Evolutionary conservation across 208 protist species (phyloP).

Genomic region (Leishmania braziliensis): DNA sequence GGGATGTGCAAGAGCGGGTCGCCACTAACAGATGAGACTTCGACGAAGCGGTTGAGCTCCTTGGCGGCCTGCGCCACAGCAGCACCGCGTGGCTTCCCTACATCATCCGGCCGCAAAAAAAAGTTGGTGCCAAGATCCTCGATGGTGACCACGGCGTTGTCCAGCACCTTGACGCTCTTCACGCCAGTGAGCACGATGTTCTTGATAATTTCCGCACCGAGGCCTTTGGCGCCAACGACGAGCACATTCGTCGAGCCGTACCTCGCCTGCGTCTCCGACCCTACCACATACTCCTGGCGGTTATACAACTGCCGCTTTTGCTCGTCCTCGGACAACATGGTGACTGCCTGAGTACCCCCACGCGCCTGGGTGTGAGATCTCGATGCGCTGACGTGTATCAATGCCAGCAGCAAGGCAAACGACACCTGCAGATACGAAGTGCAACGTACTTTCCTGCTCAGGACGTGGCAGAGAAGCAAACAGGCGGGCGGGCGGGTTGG

Average conservation of each 20-base stretch:
- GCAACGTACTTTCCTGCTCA: not conserved
- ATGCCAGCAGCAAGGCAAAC: not conserved
- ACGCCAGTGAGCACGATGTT: conserved; percentile 91
- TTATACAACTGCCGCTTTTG: conserved; percentile 89
- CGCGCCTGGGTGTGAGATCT: not conserved
- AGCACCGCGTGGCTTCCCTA: conserved; percentile 60
- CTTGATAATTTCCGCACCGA: conserved; percentile 91
- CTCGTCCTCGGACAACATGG: conserved; percentile 51
- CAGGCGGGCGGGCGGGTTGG: not conserved
- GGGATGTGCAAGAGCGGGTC: conserved; percentile 34
- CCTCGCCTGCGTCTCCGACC: conserved; percentile 86
- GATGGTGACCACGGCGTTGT: conserved; percentile 38
- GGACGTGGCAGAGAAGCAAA: not conserved
- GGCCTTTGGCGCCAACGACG: conserved; percentile 81
- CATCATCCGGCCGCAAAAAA: conserved; percentile 60
- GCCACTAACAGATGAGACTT: conserved; percentile 47
- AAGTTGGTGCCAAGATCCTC: conserved; percentile 89
- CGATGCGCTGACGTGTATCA: not conserved
- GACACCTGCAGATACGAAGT: not conserved
- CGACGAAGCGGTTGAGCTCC: conserved; percentile 91
- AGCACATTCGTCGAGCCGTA: conserved; percentile 85
- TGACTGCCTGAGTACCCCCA: not conserved
- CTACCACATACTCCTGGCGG: conserved; percentile 93
- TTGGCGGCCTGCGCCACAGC: conserved; percentile 62
- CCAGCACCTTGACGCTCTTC: conserved; percentile 63